These are phyloP conservation scores for Azolla pinnata DNA, from an alignment of 75 land plant genomes.

Conservation along the genomic window DNA sequence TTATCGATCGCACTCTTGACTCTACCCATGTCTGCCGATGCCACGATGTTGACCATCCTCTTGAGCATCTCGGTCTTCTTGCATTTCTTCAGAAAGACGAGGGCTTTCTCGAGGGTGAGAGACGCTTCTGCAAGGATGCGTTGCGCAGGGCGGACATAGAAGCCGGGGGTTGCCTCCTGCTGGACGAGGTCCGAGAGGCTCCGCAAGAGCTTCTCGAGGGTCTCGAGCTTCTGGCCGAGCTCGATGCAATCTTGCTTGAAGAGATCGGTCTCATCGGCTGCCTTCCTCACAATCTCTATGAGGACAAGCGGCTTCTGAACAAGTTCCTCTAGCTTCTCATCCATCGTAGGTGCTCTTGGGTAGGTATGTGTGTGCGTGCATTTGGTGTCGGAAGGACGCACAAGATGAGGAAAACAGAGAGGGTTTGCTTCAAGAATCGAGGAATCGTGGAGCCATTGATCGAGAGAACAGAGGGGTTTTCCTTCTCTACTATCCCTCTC, in stretches of 20 bases:
- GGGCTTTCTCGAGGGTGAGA: slow-evolving; percentile 42
- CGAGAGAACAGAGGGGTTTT: no score
- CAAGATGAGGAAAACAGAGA: no score
- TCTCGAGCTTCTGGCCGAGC: slow-evolving; percentile 33
- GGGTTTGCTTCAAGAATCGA: no score
- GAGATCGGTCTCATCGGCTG: slow-evolving; percentile 40
- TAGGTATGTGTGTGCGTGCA: no score
- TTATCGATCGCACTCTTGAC: slow-evolving; percentile 31
- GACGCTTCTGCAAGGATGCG: slow-evolving; percentile 45
- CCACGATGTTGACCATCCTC: slow-evolving; percentile 46
- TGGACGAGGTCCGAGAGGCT: slow-evolving; percentile 19
- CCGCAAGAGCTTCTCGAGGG: slow-evolving; percentile 39
- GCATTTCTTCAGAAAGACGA: slow-evolving; percentile 47
- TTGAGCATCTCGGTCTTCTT: slow-evolving; percentile 38
- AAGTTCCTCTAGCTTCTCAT: slow-evolving; percentile 34
- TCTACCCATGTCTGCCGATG: slow-evolving; percentile 50
- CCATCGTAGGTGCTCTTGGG: slow-evolving; percentile 13
- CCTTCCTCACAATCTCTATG: slow-evolving; percentile 38
- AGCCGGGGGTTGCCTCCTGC: neutral
- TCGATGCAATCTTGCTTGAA: slow-evolving; percentile 59
- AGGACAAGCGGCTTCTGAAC: slow-evolving; percentile 36
- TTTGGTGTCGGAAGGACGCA: no score
- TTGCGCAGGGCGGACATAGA: slow-evolving; percentile 61
- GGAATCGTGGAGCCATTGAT: no score
- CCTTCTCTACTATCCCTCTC: no score